Base-by-base conservation (phyloP, 306 rosid species). In the Datisca glomerata region DNA sequence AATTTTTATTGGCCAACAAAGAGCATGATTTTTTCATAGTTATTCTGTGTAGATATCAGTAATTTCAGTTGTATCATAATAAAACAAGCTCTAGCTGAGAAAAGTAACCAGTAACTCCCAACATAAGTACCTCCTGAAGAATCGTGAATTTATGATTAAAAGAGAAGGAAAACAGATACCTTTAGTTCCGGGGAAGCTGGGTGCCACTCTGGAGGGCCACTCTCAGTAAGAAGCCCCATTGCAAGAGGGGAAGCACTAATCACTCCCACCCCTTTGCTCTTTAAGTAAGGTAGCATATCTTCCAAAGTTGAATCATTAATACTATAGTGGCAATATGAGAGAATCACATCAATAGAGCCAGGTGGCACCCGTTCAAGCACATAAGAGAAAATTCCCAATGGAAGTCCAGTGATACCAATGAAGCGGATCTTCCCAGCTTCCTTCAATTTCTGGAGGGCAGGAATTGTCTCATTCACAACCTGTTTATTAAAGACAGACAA, bases 151-250 rank as follows among this genome's bases (percentile, higher is more conserved):
- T n/a, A n/a, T n/a, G n/a, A n/a, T n/a, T n/a, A n/a, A n/a, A n/a
- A n/a, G n/a, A n/a, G n/a, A n/a, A n/a, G n/a, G n/a, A n/a, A n/a
- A n/a, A n/a, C n/a, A n/a, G n/a, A 23, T 23, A 83, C 97, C 91
- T 83, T 89, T 53, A 89, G 76, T 58, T 83, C 79, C 2, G 72
- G 53, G 2, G 94, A 76, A 25, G 97, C 94, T 1, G 95, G 95
- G 56, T 89, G 97, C 97, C 95, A 89, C 14, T 72, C 67, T 4
- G 95, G 97, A 29, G 97, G 97, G 37, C 97, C 97, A 31, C 60
- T 34, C 60, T 84, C 75, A 12, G 97, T 89, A 53, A 89, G 89
- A 53, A 89, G 97, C 32, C 97, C 93, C 95, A 83, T 89, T 13
- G 97, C 76, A 40, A 82, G 67, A 0, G 91, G 97, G 55, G 95